Evolutionary conservation across 1,139 yeast genomes (phyloP).

Genomic region (Yamadazyma sp.): DNA sequence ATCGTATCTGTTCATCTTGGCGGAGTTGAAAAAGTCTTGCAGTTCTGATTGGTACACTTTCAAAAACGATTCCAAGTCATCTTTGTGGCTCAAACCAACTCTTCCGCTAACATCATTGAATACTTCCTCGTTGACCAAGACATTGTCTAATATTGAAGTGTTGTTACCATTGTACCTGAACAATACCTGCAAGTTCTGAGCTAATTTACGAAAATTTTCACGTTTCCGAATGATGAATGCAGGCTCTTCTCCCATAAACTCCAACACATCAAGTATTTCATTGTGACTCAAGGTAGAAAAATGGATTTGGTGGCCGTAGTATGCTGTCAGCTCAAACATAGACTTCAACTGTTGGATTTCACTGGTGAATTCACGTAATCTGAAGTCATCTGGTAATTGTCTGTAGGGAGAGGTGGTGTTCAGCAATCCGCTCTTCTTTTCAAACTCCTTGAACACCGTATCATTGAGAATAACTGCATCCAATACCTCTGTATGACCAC

Average conservation of each 20-base stretch:
- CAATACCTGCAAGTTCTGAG: constrained; percentile 29
- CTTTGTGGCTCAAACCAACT: constrained; percentile 2
- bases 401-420: constrained; percentile 19
- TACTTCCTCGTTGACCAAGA: constrained; percentile 29
- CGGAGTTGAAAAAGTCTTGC: constrained; percentile 7
- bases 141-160: constrained; percentile 38
- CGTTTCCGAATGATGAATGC: constrained; percentile 14
- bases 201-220: constrained; percentile 26
- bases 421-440: constrained; percentile 15
- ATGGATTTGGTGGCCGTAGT: constrained; percentile 1
- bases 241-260: constrained; percentile 19
- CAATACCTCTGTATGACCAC: constrained; percentile 32
- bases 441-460: constrained; percentile 24
- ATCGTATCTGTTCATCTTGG: constrained; percentile 9
- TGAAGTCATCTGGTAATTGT: constrained; percentile 40
- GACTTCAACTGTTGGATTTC: constrained; percentile 31
- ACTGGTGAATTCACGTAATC: constrained; percentile 31
- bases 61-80: constrained; percentile 6
- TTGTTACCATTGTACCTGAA: constrained; percentile 33
- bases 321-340: constrained; percentile 17
- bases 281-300: background rate
- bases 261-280: constrained; percentile 9
- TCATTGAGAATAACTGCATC: constrained; percentile 32
- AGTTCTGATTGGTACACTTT: constrained; percentile 5
- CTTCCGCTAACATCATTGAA: constrained; percentile 24